phyloP scores from a whole-genome alignment of 2,329 filamentous ascomycete genomes.

The Cordyceps javanica region DNA sequence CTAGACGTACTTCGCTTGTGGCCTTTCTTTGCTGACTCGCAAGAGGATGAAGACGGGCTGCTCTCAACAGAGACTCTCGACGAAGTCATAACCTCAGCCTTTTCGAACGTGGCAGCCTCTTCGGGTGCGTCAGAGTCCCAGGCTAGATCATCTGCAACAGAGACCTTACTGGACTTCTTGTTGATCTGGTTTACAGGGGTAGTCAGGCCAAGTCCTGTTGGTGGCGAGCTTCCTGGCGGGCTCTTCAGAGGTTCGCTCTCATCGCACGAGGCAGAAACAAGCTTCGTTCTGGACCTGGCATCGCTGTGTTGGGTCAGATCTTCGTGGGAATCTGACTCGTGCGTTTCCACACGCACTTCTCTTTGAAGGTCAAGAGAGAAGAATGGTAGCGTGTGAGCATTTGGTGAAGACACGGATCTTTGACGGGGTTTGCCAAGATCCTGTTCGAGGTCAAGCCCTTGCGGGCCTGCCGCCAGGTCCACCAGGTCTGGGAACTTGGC shows the following conservation, averaged over 20 bases:
- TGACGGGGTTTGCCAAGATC: constrained; percentile 32
- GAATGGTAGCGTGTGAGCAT: constrained; percentile 22
- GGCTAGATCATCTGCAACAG: not conserved
- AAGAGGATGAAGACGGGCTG: constrained; percentile 42
- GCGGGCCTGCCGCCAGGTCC: constrained; percentile 18
- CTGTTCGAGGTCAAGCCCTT: constrained; percentile 29
- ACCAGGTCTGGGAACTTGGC: constrained; percentile 13
- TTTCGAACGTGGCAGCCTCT: constrained; percentile 42
- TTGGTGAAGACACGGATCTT: constrained; percentile 46
- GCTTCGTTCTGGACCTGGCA: not conserved
- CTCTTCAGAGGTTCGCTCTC: not conserved
- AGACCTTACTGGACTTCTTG: not conserved
- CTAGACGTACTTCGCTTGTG: constrained; percentile 37
- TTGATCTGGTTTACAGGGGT: not conserved
- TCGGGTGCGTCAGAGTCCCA: constrained; percentile 34
- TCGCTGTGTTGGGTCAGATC: not conserved
- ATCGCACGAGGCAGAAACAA: constrained; percentile 3
- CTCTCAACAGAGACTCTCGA: constrained; percentile 50
- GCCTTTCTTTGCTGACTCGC: constrained; percentile 38
- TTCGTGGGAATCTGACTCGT: not conserved
- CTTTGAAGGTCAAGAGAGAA: not conserved
- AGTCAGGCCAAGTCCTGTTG: constrained; percentile 6
- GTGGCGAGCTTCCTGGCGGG: not conserved
- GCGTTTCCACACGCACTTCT: not conserved
- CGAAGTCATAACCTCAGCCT: constrained; percentile 51